Evolutionary conservation across 2,329 filamentous ascomycete species (phyloP), one percentile per base, ranked within the genome.

Genomic region (Fusarium austroafricanum): DNA sequence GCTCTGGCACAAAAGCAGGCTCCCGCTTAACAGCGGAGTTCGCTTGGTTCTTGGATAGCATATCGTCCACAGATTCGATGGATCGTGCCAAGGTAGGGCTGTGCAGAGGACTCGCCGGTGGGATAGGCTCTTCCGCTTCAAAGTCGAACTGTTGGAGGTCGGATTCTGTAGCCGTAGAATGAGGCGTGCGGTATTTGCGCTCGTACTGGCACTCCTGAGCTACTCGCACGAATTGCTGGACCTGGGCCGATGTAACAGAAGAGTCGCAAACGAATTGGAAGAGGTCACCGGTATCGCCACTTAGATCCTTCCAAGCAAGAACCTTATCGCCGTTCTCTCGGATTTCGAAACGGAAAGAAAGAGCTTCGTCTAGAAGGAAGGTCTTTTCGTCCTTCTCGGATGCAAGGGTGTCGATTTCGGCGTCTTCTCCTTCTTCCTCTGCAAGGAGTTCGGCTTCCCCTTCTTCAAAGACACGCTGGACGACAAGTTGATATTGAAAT

Each of bases 121-220:
- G 89, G 56, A 90, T 89, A 10, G 87, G 87, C 35, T 87, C 83
- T 73, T 88, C 86, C 75, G 85, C 82, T 66, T 86, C 81, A 76
- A 97, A 98, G 17, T 90, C 88, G 73, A 99, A 97, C 71, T 96
- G 89, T 63, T 88, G 80, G 6, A 98, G 85, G 67, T 99, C 93
- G 65, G 89, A 84, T 59, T 94, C 90, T 10, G 93, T 93, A 2
- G 96, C 96, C 47, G 89, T 90, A 44, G 93, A 89, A 72, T 93
- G 87, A 38, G 88, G 90, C 75, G 90, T 92, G 67, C 93, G 89
- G 79, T 96, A 96, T 79, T 97, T 98, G 75, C 95, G 89, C 82
- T 99, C 96, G 90, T 96, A 99, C 80, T 99, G 96, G 78, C 96
- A 97, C 87, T 97, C 90, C 59, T 92, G 87, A 10, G 96, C 92